These are phyloP conservation scores for Suhomyces taliae DNA, from an alignment of 1,139 yeast species.

Conservation along the genomic window DNA sequence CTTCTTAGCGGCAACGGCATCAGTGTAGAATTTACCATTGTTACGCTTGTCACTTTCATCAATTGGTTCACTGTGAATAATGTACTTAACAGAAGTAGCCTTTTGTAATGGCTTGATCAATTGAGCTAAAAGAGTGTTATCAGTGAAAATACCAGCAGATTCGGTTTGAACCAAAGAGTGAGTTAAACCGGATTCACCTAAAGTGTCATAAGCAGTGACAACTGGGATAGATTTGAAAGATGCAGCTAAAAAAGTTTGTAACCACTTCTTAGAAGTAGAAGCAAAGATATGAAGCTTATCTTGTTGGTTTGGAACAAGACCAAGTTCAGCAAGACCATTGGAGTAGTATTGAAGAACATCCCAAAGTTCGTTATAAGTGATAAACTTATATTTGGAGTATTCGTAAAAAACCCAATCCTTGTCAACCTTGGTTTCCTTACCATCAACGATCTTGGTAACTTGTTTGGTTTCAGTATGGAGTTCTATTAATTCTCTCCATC, in stretches of 20 bases:
- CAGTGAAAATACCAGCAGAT: conserved; percentile 78
- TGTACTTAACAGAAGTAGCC: conserved; percentile 60
- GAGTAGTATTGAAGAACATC: conserved; percentile 57
- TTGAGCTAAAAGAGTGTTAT: conserved; percentile 65
- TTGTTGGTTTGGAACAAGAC: conserved; percentile 62
- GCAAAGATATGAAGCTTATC: conserved; percentile 84
- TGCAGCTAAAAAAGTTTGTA: conserved; percentile 81
- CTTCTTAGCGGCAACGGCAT: conserved; percentile 58
- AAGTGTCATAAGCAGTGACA: conserved; percentile 96
- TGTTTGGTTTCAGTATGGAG: conserved; percentile 74
- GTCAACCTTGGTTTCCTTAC: conserved; percentile 66
- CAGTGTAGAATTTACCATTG: conserved; percentile 55
- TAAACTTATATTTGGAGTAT: conserved; percentile 66
- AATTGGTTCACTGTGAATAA: conserved; percentile 70
- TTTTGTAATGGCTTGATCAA: conserved; percentile 71
- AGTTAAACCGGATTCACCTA: conserved; percentile 88
- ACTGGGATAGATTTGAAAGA: conserved; percentile 77
- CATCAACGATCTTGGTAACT: conserved; percentile 75
- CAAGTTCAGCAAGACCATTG: conserved; percentile 72
- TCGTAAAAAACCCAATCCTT: conserved; percentile 90
- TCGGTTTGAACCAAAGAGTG: conserved; percentile 84
- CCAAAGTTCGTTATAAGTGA: conserved; percentile 60
- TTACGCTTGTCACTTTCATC: conserved; percentile 64
- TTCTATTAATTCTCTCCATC: conserved; percentile 75
- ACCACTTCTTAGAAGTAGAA: conserved; percentile 82